These are phyloP conservation scores for Dacryopinax primogenitus DNA, from an alignment of 768 basidiomycete species.

Conservation along the genomic window DNA sequence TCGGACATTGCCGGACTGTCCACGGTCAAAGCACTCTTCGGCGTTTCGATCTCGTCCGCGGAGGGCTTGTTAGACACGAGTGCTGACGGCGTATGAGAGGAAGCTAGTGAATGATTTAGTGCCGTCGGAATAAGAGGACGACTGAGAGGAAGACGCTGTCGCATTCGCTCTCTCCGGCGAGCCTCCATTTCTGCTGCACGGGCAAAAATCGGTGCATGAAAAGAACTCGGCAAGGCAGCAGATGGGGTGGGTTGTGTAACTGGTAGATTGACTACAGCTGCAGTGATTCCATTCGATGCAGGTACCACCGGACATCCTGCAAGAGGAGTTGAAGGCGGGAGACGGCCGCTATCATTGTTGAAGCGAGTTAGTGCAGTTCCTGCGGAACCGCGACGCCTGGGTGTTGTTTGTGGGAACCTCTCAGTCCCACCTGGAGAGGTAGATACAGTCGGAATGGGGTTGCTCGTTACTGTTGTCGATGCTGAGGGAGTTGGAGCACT, in stretches of 20 bases:
- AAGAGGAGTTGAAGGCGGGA: not conserved
- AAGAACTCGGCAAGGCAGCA: not conserved
- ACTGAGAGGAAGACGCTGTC: constrained; percentile 40
- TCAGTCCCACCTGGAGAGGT: not conserved
- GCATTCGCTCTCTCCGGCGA: constrained; percentile 51
- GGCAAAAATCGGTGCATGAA: constrained; percentile 53
- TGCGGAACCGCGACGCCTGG: not conserved
- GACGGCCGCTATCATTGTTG: not conserved
- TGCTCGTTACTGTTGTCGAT: constrained; percentile 9
- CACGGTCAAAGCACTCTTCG: constrained; percentile 2
- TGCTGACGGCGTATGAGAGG: not conserved
- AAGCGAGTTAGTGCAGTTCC: not conserved
- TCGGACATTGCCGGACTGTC: constrained; percentile 14
- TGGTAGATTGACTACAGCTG: not conserved
- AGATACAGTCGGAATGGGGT: not conserved
- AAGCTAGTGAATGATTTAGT: constrained; percentile 21
- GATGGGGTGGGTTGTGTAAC: not conserved
- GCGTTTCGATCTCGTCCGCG: not conserved
- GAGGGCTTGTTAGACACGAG: not conserved
- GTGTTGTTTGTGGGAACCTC: not conserved
- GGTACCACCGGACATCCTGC: constrained; percentile 11
- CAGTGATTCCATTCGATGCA: constrained; percentile 1
- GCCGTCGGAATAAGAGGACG: constrained; percentile 27
- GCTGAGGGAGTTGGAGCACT: constrained; percentile 22
- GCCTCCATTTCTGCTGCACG: constrained; percentile 80